Conservation (phyloP, 305 asterid species). For the Solanum hybrid region DNA sequence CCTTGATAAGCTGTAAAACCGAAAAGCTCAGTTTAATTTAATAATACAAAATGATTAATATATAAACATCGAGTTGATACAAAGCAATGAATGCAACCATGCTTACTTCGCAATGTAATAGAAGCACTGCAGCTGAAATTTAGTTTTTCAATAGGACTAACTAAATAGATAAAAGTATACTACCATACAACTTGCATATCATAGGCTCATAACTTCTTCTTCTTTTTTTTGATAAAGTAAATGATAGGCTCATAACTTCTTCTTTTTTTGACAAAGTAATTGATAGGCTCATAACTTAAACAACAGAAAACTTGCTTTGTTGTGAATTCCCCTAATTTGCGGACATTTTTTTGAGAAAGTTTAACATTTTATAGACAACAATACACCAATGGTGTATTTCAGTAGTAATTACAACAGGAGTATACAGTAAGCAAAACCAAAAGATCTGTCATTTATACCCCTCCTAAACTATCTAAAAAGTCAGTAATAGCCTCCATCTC, state of each 20-base stretch:
- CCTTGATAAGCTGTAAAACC: conserved; percentile 62
- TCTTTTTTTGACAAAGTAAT: not conserved
- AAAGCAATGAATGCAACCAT: not conserved
- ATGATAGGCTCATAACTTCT: not conserved
- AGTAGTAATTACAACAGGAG: too few relatives aligned
- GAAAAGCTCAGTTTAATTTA: conserved; percentile 3
- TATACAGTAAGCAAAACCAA: too few relatives aligned
- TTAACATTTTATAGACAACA: too few relatives aligned
- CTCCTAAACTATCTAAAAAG: too few relatives aligned
- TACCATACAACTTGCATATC: not conserved
- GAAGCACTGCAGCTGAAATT: not conserved
- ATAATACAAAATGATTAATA: not conserved
- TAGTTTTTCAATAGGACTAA: not conserved
- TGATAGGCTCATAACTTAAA: not conserved
- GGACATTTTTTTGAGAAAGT: not conserved
- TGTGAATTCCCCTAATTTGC: not conserved
- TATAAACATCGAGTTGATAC: not conserved
- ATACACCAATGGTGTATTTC: too few relatives aligned
- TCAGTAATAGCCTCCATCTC: too few relatives aligned
- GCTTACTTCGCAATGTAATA: not conserved
- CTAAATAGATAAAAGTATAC: not conserved
- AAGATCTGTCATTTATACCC: too few relatives aligned
- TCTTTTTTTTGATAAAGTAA: not conserved
- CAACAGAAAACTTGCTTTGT: not conserved
- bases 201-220: not conserved